Percentiles rank a stretch among this genome's conserved stretches.
These are phyloP conservation scores for Boletus chippewaensis DNA, from an alignment of 1,284 basidiomycete genomes.

Conservation along the genomic window DNA sequence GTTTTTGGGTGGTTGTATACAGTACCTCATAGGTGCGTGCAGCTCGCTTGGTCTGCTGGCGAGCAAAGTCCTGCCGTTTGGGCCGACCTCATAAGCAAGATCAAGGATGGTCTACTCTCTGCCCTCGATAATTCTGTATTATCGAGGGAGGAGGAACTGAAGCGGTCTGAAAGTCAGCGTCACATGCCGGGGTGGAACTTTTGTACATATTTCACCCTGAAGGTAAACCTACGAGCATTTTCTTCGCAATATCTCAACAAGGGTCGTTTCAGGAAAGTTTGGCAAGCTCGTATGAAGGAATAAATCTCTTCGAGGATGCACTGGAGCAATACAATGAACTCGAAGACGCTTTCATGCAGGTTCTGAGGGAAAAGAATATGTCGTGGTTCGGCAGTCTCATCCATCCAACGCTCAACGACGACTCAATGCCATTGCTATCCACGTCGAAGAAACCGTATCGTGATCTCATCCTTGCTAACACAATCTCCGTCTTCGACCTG, in stretches of 20 bases:
- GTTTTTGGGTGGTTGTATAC: conserved; percentile 18
- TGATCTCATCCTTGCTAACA: conserved; percentile 83
- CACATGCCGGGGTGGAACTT: conserved; percentile 95
- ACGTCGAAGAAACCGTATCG: conserved; percentile 80
- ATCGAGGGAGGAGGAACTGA: conserved; percentile 83
- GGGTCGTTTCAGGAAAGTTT: conserved; percentile 72
- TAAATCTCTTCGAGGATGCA: conserved; percentile 87
- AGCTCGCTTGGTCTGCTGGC: conserved; percentile 64
- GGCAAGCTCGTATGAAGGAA: conserved; percentile 86
- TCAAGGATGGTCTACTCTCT: conserved; percentile 81
- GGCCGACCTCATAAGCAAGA: conserved; percentile 82
- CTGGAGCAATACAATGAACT: conserved; percentile 88
- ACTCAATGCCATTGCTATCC: conserved; percentile 77
- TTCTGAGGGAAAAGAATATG: conserved; percentile 73
- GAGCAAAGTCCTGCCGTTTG: conserved; percentile 77
- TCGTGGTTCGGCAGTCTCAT: conserved; percentile 89
- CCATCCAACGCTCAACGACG: conserved; percentile 64
- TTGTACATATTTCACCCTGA: conserved; percentile 91
- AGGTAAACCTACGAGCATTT: conserved; percentile 45
- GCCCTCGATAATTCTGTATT: conserved; percentile 78
- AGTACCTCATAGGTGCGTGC: conserved; percentile 57
- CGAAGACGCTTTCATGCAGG: conserved; percentile 79
- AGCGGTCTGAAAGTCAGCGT: conserved; percentile 77
- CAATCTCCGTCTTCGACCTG: conserved; percentile 92
- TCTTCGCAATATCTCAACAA: background rate